These are phyloP conservation scores for Aspergillus novoparasiticus DNA, from an alignment of 2,329 filamentous ascomycete species.

Conservation along the genomic window DNA sequence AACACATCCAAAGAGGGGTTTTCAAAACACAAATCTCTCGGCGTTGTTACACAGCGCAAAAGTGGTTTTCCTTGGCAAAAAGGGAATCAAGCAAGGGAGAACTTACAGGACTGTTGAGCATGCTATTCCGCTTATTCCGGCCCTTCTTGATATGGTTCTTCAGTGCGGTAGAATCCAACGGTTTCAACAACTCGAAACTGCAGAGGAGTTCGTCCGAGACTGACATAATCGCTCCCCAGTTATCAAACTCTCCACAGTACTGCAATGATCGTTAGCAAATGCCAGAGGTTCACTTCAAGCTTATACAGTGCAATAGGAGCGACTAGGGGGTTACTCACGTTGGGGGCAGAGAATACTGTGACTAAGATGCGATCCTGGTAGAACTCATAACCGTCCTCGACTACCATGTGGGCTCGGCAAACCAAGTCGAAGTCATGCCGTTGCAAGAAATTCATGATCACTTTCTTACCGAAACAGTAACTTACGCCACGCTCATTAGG, in stretches of 20 bases:
- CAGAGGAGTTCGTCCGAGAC: slow-evolving; percentile 91
- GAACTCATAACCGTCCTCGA: slow-evolving; percentile 98
- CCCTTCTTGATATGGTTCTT: slow-evolving; percentile 99
- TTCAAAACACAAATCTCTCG: slow-evolving; percentile 22
- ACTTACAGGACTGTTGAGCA: slow-evolving; percentile 94
- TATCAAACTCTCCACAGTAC: slow-evolving; percentile 99
- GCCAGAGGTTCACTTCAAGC: not conserved
- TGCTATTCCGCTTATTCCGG: slow-evolving; percentile 88
- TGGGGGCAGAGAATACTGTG: slow-evolving; percentile 96
- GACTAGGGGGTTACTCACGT: slow-evolving; percentile 63
- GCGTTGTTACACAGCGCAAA: slow-evolving; percentile 24
- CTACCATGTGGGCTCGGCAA: slow-evolving; percentile 97
- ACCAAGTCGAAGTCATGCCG: slow-evolving; percentile 97
- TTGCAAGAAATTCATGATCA: slow-evolving; percentile 93
- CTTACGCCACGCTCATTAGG: slow-evolving; percentile 95
- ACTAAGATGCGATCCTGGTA: slow-evolving; percentile 94
- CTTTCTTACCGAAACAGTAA: slow-evolving; percentile 97
- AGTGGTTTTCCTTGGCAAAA: slow-evolving; percentile 25
- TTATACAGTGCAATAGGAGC: not conserved
- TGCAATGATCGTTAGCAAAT: slow-evolving; percentile 44
- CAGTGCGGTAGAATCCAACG: slow-evolving; percentile 89
- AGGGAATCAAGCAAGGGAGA: slow-evolving; percentile 21
- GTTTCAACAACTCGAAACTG: slow-evolving; percentile 96
- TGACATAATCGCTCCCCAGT: slow-evolving; percentile 99
- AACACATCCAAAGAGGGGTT: slow-evolving; percentile 3